Conservation (phyloP, 768 basidiomycete species). For the Mycena galopus region DNA sequence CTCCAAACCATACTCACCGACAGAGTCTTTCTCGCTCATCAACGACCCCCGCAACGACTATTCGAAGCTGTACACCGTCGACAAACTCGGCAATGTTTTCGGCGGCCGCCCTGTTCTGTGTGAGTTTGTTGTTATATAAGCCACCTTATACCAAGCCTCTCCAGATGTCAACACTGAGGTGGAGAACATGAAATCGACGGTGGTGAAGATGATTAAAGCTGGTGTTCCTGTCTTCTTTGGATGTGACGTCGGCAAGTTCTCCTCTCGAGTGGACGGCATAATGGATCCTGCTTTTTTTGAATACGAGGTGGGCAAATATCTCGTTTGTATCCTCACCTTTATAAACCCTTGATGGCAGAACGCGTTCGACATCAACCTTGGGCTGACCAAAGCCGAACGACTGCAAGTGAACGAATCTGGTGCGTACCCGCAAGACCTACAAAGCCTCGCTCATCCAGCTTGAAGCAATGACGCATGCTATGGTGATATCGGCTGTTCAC, state of each 20-base stretch:
- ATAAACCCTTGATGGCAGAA: slow-evolving; percentile 54
- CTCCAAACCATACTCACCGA: slow-evolving; percentile 66
- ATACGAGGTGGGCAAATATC: slow-evolving; percentile 70
- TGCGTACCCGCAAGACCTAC: not conserved
- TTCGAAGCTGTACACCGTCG: slow-evolving; percentile 88
- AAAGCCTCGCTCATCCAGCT: not conserved
- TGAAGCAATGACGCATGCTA: slow-evolving; percentile 90
- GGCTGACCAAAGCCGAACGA: slow-evolving; percentile 88
- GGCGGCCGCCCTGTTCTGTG: slow-evolving; percentile 88
- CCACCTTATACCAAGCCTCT: not conserved
- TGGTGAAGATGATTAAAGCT: slow-evolving; percentile 89
- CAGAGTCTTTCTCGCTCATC: slow-evolving; percentile 91
- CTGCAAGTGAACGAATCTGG: slow-evolving; percentile 82
- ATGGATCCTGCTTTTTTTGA: slow-evolving; percentile 90
- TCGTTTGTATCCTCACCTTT: not conserved
- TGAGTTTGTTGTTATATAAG: slow-evolving; percentile 54
- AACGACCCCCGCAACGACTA: slow-evolving; percentile 93
- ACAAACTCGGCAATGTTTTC: slow-evolving; percentile 94
- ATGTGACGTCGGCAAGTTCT: slow-evolving; percentile 91
- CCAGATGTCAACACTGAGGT: slow-evolving; percentile 92
- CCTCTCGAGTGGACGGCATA: slow-evolving; percentile 77
- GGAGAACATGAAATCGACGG: slow-evolving; percentile 82
- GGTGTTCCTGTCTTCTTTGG: slow-evolving; percentile 95
- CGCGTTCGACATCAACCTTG: slow-evolving; percentile 86
- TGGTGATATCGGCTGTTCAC: slow-evolving; percentile 95